Percentiles rank a stretch among this genome's conserved stretches.
Evolutionary conservation across 164 flowering plant genomes (phyloP).

Genomic region (Amborella trichopoda): DNA sequence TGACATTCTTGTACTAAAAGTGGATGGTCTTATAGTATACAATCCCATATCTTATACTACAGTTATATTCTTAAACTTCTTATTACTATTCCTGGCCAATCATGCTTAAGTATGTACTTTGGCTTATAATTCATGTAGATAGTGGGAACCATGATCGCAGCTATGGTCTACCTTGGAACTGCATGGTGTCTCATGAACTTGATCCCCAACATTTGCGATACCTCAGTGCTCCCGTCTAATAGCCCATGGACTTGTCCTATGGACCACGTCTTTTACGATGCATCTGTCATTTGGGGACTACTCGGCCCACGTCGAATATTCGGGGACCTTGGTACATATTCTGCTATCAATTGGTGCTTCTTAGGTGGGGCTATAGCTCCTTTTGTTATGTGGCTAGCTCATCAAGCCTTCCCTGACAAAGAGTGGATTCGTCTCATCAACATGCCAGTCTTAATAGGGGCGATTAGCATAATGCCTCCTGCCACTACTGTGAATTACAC

Average conservation of each 20-base stretch:
- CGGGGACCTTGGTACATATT: slow-evolving; percentile 50
- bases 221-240: slow-evolving; percentile 19
- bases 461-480: slow-evolving; percentile 58
- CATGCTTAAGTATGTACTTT: too few relatives aligned
- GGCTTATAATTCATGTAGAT: too few relatives aligned
- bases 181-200: slow-evolving; percentile 85
- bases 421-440: slow-evolving; percentile 72
- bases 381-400: slow-evolving; percentile 49
- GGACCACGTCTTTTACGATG: slow-evolving; percentile 69
- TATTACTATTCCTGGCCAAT: too few relatives aligned
- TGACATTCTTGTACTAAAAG: too few relatives aligned
- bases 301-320: slow-evolving; percentile 69
- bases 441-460: slow-evolving; percentile 64
- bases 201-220: slow-evolving; percentile 47
- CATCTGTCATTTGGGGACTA: slow-evolving; percentile 83
- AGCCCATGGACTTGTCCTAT: slow-evolving; percentile 77
- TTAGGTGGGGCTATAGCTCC: slow-evolving; percentile 64
- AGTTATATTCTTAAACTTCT: too few relatives aligned
- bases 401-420: slow-evolving; percentile 49
- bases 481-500: slow-evolving; percentile 72
- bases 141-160: slow-evolving; percentile 57
- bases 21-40: too few relatives aligned
- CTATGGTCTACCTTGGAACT: slow-evolving; percentile 47
- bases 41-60: too few relatives aligned
- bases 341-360: slow-evolving; percentile 66